A percentile compares a stretch with the other conserved stretches of the same genome.
phyloP scores from a whole-genome alignment of 129 eudicot genomes.

The Arctium minus region DNA sequence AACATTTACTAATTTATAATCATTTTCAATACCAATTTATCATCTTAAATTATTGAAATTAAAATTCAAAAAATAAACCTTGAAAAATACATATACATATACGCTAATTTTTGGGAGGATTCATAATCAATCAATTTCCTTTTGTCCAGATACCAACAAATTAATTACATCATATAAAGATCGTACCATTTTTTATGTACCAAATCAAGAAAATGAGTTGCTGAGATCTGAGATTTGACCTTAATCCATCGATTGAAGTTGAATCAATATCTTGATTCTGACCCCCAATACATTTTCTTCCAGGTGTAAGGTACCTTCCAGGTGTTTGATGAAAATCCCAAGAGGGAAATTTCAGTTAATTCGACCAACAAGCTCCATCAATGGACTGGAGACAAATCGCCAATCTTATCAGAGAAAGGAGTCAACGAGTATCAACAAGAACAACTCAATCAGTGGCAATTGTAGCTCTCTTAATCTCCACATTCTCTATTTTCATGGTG shows the following conservation, averaged over 20 bases:
- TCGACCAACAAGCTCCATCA: background rate
- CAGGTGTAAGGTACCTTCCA: background rate
- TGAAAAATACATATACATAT: too few species aligned
- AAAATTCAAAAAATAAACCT: too few species aligned
- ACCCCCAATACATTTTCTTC: background rate
- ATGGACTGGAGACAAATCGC: constrained; percentile 20
- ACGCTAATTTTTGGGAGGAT: too few species aligned
- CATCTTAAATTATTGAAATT: too few species aligned
- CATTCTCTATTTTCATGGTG: constrained; percentile 25
- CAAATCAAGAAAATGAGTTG: background rate
- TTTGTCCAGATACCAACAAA: too few species aligned
- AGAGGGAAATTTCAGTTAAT: background rate
- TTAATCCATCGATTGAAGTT: background rate
- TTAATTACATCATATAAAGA: background rate
- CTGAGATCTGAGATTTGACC: background rate
- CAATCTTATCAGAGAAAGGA: constrained; percentile 11
- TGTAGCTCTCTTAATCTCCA: constrained; percentile 12
- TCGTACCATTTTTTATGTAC: background rate
- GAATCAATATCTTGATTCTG: background rate
- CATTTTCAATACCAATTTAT: too few species aligned
- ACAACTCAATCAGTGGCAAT: constrained; percentile 6
- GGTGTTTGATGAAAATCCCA: constrained; percentile 21
- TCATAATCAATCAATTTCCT: too few species aligned
- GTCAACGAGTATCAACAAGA: background rate
- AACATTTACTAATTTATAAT: background rate